Base-by-base conservation (phyloP, 495 filamentous ascomycete species). In the Penicillium cosmopolitanum region DNA sequence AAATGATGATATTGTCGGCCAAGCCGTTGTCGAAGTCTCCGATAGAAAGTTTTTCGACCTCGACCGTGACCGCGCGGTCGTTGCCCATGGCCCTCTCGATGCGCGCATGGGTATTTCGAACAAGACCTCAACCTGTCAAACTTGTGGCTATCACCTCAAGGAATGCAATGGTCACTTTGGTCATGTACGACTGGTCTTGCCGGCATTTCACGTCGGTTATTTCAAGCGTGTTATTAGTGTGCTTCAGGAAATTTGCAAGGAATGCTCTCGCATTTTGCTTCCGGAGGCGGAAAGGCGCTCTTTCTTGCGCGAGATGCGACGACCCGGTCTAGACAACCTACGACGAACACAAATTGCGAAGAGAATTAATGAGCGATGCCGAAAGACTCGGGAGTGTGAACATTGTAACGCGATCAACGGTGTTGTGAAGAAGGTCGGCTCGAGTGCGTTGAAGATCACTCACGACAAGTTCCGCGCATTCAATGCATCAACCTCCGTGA, bases 81-180 rank as follows among this genome's bases (percentile, higher is more conserved):
- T 88, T 51, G 73, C 82, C 34, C 83, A 98, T 81, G 96, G 95
- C 33, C 89, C 92, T 33, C 83, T 97, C 63, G 95, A 98, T 72
- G 77, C 83, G 42, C 89, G 89, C 64, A 82, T 98, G 84, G 95
- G 95, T 66, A 92, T 90, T n/a, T 96, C 92, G 11, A 87, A 82
- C 68, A 89, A 92, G 73, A 83, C 77, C 12, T 87, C 81, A 38
- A 75, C 71, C 36, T 98, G 95, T 73, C 80, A 86, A 55, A 98
- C 95, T 19, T 98, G 95, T 73, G 85, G 88, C 48, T 82, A 87
- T 58, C 80, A 82, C 10, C 77, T 97, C 42, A 82, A 90, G 55
- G 80, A 86, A 47, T 98, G 95, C 72, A 93, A 93, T 61, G 95
- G 95, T 23, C 95, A 98, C 74, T 98, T 97, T 61, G 95, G 95